Evolutionary conservation across 2,329 filamentous ascomycete species (phyloP).

Genomic region (Sporothrix inflata): DNA sequence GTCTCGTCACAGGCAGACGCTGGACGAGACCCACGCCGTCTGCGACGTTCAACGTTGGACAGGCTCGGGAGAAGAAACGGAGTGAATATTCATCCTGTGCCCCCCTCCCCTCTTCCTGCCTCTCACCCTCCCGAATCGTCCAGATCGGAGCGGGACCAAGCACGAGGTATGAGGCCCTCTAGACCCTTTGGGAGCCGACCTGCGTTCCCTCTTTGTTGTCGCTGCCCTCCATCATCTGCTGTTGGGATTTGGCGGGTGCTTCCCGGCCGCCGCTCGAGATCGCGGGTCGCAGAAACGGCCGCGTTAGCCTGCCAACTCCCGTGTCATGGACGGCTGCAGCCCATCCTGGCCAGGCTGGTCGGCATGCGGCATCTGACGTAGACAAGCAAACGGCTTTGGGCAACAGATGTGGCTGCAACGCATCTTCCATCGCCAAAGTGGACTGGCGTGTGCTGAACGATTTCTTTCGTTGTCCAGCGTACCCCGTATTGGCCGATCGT

Average conservation of each 20-base stretch:
- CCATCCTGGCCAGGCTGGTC: neutral
- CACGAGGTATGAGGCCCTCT: neutral
- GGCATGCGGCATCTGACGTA: conserved; percentile 14
- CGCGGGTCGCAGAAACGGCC: conserved; percentile 34
- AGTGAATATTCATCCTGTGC: neutral
- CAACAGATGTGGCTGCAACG: neutral
- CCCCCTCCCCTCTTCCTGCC: too few relatives aligned
- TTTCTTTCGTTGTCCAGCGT: neutral
- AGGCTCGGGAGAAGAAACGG: neutral
- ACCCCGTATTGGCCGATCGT: conserved; percentile 1
- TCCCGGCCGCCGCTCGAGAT: conserved; percentile 25
- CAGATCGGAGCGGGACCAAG: neutral
- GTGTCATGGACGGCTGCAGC: conserved; percentile 25
- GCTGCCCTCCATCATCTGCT: conserved; percentile 10
- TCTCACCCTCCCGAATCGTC: neutral
- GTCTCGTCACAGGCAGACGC: neutral
- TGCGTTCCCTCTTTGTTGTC: neutral
- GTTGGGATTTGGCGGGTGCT: conserved; percentile 18
- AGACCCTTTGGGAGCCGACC: too few relatives aligned
- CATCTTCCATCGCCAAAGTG: neutral
- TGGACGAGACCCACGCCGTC: neutral
- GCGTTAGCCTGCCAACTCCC: conserved; percentile 31
- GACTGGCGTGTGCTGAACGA: neutral
- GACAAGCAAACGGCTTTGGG: neutral
- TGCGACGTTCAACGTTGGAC: neutral